phyloP scores from a whole-genome alignment of 2,329 filamentous ascomycete genomes.

The Sclerotinia sclerotiorum region DNA sequence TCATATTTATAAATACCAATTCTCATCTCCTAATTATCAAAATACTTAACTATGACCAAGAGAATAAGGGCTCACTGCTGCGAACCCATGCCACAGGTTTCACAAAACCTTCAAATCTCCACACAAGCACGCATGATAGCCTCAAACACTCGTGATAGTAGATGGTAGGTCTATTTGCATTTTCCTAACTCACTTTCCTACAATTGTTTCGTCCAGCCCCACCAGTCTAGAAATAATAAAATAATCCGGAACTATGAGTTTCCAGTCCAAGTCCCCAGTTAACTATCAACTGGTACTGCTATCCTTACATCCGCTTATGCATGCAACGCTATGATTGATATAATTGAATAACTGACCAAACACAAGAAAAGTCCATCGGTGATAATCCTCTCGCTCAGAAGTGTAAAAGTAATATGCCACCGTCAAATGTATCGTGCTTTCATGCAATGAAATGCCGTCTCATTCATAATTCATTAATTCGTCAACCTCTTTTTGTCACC shows the following conservation, averaged over 20 bases:
- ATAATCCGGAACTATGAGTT: not conserved
- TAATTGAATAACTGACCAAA: slow-evolving; percentile 8
- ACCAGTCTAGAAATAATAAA: slow-evolving; percentile 9
- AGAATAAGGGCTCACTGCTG: not conserved
- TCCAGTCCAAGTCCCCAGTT: not conserved
- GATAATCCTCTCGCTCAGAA: not conserved
- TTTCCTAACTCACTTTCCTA: not conserved
- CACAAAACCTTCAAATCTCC: not conserved
- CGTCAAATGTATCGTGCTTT: slow-evolving; percentile 5
- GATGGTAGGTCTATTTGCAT: not conserved
- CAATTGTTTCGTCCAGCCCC: not conserved
- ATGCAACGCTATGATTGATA: slow-evolving; percentile 10
- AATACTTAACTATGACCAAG: no score
- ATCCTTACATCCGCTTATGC: slow-evolving; percentile 16
- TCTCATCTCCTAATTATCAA: not conserved
- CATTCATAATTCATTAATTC: slow-evolving; percentile 20
- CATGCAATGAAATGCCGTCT: slow-evolving; percentile 8
- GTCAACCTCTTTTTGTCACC: not conserved
- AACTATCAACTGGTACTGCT: not conserved
- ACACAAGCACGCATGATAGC: not conserved
- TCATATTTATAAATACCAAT: not conserved
- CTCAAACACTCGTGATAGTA: no score
- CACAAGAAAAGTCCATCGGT: not conserved
- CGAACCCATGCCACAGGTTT: no score
- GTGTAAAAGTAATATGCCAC: not conserved